Conservation (phyloP, 1,284 basidiomycete genomes). For the Rhodotorula glutinis region DNA sequence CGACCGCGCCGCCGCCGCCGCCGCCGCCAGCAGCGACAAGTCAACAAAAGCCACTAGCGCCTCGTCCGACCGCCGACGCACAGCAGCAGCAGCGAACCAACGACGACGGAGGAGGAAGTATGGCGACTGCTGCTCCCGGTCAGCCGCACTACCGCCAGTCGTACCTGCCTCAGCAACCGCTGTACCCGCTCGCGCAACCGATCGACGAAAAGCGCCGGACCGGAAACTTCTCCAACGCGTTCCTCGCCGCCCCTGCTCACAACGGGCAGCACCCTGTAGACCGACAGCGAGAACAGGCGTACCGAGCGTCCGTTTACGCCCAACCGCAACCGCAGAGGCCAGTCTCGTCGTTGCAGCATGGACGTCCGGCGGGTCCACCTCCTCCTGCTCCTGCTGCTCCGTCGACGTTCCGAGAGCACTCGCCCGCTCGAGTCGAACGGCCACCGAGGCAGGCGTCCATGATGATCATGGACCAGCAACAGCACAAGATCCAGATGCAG, state of each 20-base stretch:
- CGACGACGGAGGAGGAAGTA: no score
- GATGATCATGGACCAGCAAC: neutral
- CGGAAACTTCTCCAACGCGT: slow-evolving; percentile 1
- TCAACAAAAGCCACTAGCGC: no score
- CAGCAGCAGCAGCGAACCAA: no score
- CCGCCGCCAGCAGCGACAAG: no score
- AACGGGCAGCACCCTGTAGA: neutral
- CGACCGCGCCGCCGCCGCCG: no score
- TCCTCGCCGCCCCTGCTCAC: neutral
- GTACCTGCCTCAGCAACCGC: neutral
- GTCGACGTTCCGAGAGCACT: neutral
- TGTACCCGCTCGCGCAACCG: neutral
- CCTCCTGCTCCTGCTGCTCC: no score
- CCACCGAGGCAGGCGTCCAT: neutral
- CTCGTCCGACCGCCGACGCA: no score
- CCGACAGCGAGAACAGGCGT: neutral
- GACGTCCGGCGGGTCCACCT: neutral
- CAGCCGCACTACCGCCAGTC: no score
- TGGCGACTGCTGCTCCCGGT: no score
- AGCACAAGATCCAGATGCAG: neutral
- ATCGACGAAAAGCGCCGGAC: neutral
- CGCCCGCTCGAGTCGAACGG: neutral
- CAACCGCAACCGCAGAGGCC: neutral
- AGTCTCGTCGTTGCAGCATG: no score
- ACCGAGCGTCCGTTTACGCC: neutral